Base-by-base conservation (phyloP, 148 eudicot species). In the Gaultheria prostrata region DNA sequence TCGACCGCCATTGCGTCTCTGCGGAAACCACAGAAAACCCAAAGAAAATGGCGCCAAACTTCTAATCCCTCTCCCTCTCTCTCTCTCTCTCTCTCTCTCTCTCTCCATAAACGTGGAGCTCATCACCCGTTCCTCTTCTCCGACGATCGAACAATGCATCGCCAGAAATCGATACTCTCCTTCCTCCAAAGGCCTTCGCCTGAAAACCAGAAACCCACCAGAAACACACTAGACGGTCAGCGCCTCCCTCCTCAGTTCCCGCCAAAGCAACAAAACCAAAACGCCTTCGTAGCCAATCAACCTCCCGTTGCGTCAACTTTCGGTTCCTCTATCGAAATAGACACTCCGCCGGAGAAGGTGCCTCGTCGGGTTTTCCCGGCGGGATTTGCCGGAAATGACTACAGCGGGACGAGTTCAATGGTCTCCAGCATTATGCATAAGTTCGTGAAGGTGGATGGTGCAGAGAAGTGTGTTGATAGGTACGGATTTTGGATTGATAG, bases 261-360 rank as follows among this genome's bases (percentile, higher is more conserved):
- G 72, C 77, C 73, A 56, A 78, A 83, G 46, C 76, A 46, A 43
- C 53, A 59, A 6, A 81, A 39, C 10, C 70, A 75, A 26, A 30
- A 56, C 54, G 49, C 56, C 74, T 76, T 75, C 28, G 77, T 84
- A 15, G 46, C 46, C 54, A 82, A 78, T 11, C 78, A 80, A 39
- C 69, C 84, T 75, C 32, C 54, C 32, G 70, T 45, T 50, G 20
- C 28, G 26, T 49, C 85, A 14, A 30, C 56, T 8, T 24, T 53
- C 26, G 81, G 83, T 30, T 17, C 82, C 24, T 32, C 86, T 17
- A 67, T 76, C 50, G 95, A 93, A 69, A 71, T 86, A 35, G 98
- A 92, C n/a, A 97, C 98, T 45, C 98, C 99, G 43, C 98, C 98
- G 21, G 98, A 94, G 89, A 97, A 97, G 89, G 83, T 70, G 84